phyloP scores from a whole-genome alignment of 2,329 filamentous ascomycete genomes.

The Calonectria crousiana region DNA sequence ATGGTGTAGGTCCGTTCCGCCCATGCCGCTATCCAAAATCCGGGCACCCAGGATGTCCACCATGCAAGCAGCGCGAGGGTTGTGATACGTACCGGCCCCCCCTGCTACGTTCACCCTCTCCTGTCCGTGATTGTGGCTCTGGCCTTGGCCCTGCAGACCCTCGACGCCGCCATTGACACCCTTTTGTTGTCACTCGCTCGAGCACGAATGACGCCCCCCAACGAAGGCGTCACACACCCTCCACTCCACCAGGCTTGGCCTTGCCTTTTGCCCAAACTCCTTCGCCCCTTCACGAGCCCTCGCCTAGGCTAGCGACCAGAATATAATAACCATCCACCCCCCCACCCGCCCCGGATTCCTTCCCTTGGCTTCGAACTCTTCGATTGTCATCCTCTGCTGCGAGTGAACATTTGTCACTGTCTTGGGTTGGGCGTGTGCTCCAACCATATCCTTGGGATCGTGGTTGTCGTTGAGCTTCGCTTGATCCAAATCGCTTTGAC shows the following conservation, averaged over 20 bases:
- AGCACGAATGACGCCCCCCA: constrained; percentile 8
- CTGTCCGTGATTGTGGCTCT: constrained; percentile 25
- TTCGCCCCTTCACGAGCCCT: constrained; percentile 36
- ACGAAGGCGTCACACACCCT: constrained; percentile 32
- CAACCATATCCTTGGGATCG: constrained; percentile 35
- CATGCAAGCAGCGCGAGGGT: neutral
- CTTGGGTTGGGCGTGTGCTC: constrained; percentile 35
- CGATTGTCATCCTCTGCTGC: constrained; percentile 30
- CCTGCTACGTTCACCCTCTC: constrained; percentile 38
- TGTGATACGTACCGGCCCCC: neutral
- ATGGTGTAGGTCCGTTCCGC: constrained; percentile 31
- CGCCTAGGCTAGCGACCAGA: constrained; percentile 38
- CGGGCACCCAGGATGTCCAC: constrained; percentile 26
- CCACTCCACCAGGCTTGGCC: constrained; percentile 37
- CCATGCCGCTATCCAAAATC: constrained; percentile 37
- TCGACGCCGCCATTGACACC: neutral
- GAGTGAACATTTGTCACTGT: constrained; percentile 28
- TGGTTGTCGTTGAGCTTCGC: constrained; percentile 38
- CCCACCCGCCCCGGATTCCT: constrained; percentile 48
- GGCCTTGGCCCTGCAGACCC: constrained; percentile 24
- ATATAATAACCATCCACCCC: constrained; percentile 49
- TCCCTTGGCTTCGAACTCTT: constrained; percentile 45
- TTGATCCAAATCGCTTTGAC: constrained; percentile 16
- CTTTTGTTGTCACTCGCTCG: neutral
- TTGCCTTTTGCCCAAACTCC: constrained; percentile 37